Evolutionary conservation across 306 rosid genomes (phyloP), one percentile per base, ranked within the genome.

Genomic region (Glycine tomentella): DNA sequence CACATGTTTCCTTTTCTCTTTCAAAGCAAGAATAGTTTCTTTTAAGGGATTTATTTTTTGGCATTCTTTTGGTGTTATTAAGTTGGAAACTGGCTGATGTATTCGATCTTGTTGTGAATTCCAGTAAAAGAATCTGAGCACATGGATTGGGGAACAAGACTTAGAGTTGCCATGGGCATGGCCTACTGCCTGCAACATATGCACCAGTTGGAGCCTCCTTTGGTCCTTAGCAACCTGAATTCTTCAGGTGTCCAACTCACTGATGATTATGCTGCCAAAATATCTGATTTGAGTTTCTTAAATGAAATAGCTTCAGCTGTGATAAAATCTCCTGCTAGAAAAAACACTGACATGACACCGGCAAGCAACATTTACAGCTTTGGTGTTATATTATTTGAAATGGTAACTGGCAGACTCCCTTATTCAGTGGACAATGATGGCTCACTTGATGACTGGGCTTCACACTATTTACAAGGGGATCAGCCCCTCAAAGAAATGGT

Each of bases 81-180:
- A 72, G 16, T 80, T 73, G 81, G 84, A 81, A 81, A 66, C 83
- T 74, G 25, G 69, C 61, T 84, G 55, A 86, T 40, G 64, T 57
- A 75, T 79, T 74, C 70, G 44, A 58, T 74, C 48, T 16, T 70
- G n/a, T 76, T 84, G 75, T 17, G 9, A 69, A 71, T 73, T 86
- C 84, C 94, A 95, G 99, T 91, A 75, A 80, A 84, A 88, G 99
- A 95, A 87, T 90, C 97, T 3, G 99, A 96, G 86, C 98, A 96
- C 87, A 83, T 96, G 90, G 94, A 96, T 84, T 96, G 97, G 99
- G 85, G 36, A 80, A 89, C 94, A 89, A 90, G 97, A 63, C 84
- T 92, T 9, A 87, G 99, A 84, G 87, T 90, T 56, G 89, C 92
- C 42, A 89, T 90, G 91, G 99, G 99, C 66, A 85, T 85, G 87